Percentiles rank a stretch among this genome's conserved stretches.
phyloP scores from a whole-genome alignment of 305 asterid genomes.

The Solanum hybrid region DNA sequence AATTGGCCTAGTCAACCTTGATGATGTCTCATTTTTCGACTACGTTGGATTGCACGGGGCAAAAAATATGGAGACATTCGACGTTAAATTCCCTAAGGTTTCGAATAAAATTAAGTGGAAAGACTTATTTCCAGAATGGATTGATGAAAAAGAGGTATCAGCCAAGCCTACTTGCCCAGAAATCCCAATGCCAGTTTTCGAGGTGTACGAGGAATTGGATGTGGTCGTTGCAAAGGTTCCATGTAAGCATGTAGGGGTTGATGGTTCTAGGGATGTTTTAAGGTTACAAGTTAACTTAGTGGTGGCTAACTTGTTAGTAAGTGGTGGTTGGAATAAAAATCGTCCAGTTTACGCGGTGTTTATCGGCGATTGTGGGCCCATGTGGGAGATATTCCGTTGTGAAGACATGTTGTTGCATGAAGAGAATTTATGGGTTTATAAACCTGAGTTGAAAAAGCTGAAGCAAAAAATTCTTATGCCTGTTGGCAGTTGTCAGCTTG shows the following conservation, averaged over 20 bases:
- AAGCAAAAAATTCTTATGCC: constrained; percentile 43
- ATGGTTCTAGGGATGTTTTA: constrained; percentile 31
- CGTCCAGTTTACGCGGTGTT: constrained; percentile 38
- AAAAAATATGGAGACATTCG: constrained; percentile 12
- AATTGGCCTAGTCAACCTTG: constrained; percentile 14
- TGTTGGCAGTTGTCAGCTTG: constrained; percentile 68
- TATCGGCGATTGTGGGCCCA: constrained; percentile 46
- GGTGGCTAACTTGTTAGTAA: constrained; percentile 51
- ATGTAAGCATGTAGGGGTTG: constrained; percentile 1
- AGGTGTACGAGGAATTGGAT: constrained; percentile 36
- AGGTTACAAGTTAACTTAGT: constrained; percentile 61
- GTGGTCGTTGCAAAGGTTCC: constrained; percentile 44
- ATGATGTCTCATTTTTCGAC: not conserved
- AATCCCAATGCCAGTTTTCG: constrained; percentile 51
- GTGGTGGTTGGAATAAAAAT: constrained; percentile 21
- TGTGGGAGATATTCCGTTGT: constrained; percentile 76
- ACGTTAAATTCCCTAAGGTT: constrained; percentile 27
- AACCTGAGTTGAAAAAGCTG: constrained; percentile 46
- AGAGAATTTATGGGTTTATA: constrained; percentile 45
- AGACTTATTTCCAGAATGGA: constrained; percentile 44
- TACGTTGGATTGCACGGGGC: not conserved
- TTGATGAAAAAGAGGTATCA: constrained; percentile 24
- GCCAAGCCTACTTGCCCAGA: constrained; percentile 30
- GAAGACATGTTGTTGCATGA: constrained; percentile 61
- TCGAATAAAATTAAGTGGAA: constrained; percentile 34